Conservation (phyloP, 345 rosid genomes). For the Ceriops tagal region DNA sequence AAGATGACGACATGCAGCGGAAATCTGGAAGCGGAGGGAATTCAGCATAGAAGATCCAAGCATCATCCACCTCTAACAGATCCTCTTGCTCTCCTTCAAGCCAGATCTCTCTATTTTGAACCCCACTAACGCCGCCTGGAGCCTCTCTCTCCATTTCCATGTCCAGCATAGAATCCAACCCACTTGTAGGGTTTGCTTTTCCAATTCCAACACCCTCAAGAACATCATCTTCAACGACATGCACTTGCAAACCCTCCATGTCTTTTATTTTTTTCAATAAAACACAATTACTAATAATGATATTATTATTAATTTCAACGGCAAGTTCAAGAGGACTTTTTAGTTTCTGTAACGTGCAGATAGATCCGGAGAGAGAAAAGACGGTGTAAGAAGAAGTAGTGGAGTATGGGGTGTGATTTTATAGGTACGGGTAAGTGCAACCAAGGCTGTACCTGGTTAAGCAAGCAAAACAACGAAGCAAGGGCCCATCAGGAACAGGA, state of each 20-base stretch:
- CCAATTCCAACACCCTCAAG: constrained; percentile 12
- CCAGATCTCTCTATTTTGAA: constrained; percentile 52
- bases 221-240: constrained; percentile 32
- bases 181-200: constrained; percentile 13
- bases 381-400: not conserved
- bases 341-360: constrained; percentile 11
- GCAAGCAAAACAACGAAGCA: constrained; percentile 34
- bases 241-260: constrained; percentile 31
- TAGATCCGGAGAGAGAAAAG: constrained; percentile 17
- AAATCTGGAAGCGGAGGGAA: constrained; percentile 74
- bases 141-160: constrained; percentile 12
- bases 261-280: not conserved
- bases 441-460: constrained; percentile 27
- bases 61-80: constrained; percentile 47
- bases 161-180: constrained; percentile 31
- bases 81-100: constrained; percentile 42
- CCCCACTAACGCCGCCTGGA: not conserved
- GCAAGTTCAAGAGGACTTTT: constrained; percentile 15
- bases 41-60: constrained; percentile 58
- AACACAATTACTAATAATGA: not conserved
- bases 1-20: constrained; percentile 97
- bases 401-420: constrained; percentile 17
- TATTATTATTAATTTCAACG: too few relatives aligned
- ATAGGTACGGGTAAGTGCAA: constrained; percentile 49
- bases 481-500: constrained; percentile 36